Conservation (phyloP, 441 rosid genomes). For the Croton setiger region DNA sequence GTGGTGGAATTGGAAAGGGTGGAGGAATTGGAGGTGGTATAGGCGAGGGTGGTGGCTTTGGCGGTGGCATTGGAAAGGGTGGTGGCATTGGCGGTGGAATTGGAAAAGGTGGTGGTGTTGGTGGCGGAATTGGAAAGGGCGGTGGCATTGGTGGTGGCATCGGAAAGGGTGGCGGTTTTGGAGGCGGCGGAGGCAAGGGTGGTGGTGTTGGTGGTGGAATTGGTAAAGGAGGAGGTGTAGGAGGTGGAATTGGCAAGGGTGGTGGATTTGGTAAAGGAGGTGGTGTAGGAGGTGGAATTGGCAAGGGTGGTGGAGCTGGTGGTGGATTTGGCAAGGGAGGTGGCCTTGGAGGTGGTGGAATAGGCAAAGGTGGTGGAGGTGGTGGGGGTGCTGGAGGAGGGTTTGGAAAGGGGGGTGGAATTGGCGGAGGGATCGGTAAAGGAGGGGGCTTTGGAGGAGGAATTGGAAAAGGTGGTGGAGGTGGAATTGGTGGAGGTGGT, state of each 20-base stretch:
- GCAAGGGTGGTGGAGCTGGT: slow-evolving; percentile 26
- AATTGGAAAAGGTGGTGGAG: slow-evolving; percentile 12
- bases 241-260: slow-evolving; percentile 24
- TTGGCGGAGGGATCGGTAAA: slow-evolving; percentile 13
- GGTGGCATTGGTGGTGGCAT: slow-evolving; percentile 7
- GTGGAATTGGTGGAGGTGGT: slow-evolving; percentile 9
- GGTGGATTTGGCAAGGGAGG: slow-evolving; percentile 28
- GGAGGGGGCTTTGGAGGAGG: slow-evolving; percentile 31
- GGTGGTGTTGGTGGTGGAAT: slow-evolving; percentile 35
- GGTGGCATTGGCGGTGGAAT: slow-evolving; percentile 28
- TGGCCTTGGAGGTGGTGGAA: slow-evolving; percentile 24
- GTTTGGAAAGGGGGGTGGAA: slow-evolving; percentile 26
- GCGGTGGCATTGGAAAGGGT: slow-evolving; percentile 31
- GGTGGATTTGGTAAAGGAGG: slow-evolving; percentile 31
- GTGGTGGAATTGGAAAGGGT: slow-evolving; percentile 29
- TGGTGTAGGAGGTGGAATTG: slow-evolving; percentile 25
- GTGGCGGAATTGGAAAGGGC: slow-evolving; percentile 15
- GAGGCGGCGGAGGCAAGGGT: slow-evolving; percentile 27
- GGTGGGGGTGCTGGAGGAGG: slow-evolving; percentile 35
- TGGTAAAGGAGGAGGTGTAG: slow-evolving; percentile 32
- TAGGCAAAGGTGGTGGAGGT: slow-evolving; percentile 19
- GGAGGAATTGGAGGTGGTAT: slow-evolving; percentile 28
- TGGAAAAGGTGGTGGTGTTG: slow-evolving; percentile 23
- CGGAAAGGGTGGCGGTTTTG: slow-evolving; percentile 31
- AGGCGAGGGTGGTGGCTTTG: slow-evolving; percentile 30